A percentile compares a stretch with the other conserved stretches of the same genome.
Evolutionary conservation across 768 basidiomycete species (phyloP).

Genomic region (Suillus fuscotomentosus): DNA sequence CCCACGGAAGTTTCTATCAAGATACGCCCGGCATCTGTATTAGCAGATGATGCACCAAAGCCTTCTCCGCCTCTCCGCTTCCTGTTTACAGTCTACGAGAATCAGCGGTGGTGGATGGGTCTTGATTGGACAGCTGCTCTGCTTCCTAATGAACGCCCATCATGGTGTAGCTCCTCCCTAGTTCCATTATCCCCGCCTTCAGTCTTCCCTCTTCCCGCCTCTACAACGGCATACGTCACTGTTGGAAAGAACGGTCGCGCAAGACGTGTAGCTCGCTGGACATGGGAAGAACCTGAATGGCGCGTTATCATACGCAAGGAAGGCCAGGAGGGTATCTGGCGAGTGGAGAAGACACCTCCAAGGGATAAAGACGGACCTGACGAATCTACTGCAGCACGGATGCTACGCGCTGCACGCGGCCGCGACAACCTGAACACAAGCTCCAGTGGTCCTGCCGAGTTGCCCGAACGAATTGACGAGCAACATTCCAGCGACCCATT

Average conservation of each 20-base stretch:
- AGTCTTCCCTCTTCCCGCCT: conserved; percentile 63
- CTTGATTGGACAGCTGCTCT: conserved; percentile 95
- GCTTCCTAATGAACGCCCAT: conserved; percentile 84
- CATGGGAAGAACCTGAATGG: conserved; percentile 94
- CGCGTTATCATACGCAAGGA: conserved; percentile 62
- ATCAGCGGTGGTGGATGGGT: conserved; percentile 98
- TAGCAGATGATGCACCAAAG: conserved; percentile 17
- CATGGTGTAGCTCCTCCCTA: conserved; percentile 70
- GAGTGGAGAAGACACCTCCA: conserved; percentile 65
- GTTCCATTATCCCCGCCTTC: conserved; percentile 67
- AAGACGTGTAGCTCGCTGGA: conserved; percentile 79
- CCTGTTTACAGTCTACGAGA: conserved; percentile 89
- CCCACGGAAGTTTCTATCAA: conserved; percentile 24
- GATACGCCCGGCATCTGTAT: conserved; percentile 20
- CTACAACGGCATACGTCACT: conserved; percentile 55
- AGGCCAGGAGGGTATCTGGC: conserved; percentile 46
- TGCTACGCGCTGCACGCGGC: conserved; percentile 56
- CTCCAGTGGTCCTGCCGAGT: conserved; percentile 15
- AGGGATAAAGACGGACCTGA: conserved; percentile 40
- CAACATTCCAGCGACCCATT: conserved; percentile 27
- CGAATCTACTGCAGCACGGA: conserved; percentile 41
- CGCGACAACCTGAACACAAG: conserved; percentile 28
- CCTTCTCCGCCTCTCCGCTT: conserved; percentile 53
- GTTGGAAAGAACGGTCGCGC: conserved; percentile 48
- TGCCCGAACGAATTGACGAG: conserved; percentile 23